phyloP scores from a whole-genome alignment of 257 asterid genomes.

The Craterostigma plantagineum region DNA sequence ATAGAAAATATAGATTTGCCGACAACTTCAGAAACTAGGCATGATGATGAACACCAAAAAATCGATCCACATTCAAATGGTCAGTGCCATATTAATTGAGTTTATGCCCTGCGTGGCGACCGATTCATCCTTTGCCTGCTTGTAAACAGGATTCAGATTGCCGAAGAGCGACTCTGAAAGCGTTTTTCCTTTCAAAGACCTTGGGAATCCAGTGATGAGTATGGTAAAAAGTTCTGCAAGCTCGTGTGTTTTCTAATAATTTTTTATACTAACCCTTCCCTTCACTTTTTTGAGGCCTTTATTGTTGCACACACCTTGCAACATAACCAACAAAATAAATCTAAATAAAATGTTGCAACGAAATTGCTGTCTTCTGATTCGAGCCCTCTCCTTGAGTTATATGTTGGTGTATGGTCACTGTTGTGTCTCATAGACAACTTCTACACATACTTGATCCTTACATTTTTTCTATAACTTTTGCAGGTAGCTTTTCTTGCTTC shows the following conservation, averaged over 20 bases:
- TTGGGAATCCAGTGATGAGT: constrained; percentile 81
- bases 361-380: too few relatives aligned
- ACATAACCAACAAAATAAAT: too few relatives aligned
- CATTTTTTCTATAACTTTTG: too few relatives aligned
- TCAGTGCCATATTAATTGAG: constrained; percentile 13
- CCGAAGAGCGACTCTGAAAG: constrained; percentile 31
- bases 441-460: too few relatives aligned
- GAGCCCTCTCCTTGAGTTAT: too few relatives aligned
- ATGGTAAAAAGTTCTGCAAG: constrained; percentile 24
- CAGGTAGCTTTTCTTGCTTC: constrained; percentile 93
- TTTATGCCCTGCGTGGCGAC: neutral
- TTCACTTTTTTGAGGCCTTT: too few relatives aligned
- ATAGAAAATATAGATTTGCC: constrained; percentile 31
- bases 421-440: too few relatives aligned
- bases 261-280: neutral
- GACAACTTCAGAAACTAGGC: constrained; percentile 21
- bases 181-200: constrained; percentile 48
- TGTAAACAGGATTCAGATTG: constrained; percentile 33
- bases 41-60: constrained; percentile 14
- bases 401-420: too few relatives aligned
- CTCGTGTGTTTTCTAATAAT: neutral
- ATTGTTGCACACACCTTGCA: too few relatives aligned
- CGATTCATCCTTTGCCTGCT: neutral
- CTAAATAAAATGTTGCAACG: too few relatives aligned
- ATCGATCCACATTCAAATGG: constrained; percentile 39